Conservation (phyloP, 2,329 filamentous ascomycete genomes). For the Xylariaceae sp. region DNA sequence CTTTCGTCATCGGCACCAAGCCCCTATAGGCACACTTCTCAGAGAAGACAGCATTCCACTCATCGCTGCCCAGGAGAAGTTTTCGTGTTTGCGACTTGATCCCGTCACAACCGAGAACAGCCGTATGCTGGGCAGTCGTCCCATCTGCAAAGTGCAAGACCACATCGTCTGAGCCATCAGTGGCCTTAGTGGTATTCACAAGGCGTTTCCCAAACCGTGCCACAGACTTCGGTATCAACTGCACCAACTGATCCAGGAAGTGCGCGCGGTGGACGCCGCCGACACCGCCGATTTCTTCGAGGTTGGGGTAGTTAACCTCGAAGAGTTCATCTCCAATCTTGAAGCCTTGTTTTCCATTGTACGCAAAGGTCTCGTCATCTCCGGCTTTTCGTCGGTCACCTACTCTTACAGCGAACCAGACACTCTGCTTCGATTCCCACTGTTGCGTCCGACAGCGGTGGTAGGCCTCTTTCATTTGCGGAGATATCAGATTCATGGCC, state of each 20-base stretch:
- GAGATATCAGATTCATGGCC: slow-evolving; percentile 42
- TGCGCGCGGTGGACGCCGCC: slow-evolving; percentile 47
- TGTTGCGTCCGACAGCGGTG: slow-evolving; percentile 39
- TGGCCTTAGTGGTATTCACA: slow-evolving; percentile 39
- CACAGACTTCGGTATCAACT: slow-evolving; percentile 44
- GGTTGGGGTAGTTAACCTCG: slow-evolving; percentile 29
- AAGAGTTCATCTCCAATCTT: slow-evolving; percentile 35
- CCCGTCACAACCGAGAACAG: slow-evolving; percentile 67
- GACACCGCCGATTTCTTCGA: slow-evolving; percentile 10
- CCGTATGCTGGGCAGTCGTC: slow-evolving; percentile 47
- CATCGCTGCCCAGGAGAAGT: slow-evolving; percentile 54
- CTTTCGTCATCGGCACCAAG: slow-evolving; percentile 57
- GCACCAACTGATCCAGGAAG: slow-evolving; percentile 49
- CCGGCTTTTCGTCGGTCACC: slow-evolving; percentile 34
- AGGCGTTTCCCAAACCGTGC: slow-evolving; percentile 47
- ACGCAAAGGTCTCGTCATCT: slow-evolving; percentile 29
- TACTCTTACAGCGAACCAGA: slow-evolving; percentile 38
- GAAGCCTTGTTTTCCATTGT: slow-evolving; percentile 26
- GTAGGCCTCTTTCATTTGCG: slow-evolving; percentile 38
- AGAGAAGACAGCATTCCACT: slow-evolving; percentile 44
- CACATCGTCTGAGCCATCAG: slow-evolving; percentile 31
- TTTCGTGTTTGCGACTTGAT: slow-evolving; percentile 65
- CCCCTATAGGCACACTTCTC: slow-evolving; percentile 57
- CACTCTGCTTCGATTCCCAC: slow-evolving; percentile 27
- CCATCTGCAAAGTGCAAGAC: slow-evolving; percentile 48